Conservation (phyloP, 2,329 filamentous ascomycete genomes). For the Arachnomyces sp. region DNA sequence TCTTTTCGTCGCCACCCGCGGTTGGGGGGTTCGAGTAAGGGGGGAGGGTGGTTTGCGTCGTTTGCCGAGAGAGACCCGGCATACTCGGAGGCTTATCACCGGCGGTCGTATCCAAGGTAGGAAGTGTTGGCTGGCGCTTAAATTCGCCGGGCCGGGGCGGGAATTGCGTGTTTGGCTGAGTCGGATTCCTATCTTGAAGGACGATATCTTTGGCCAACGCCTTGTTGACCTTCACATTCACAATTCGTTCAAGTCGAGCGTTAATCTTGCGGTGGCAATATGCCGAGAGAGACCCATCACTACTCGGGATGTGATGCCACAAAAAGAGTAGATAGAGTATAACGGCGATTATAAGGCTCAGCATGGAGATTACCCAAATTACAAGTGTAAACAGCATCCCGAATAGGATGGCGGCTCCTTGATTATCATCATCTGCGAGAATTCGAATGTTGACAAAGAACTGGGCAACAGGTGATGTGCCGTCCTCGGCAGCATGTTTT, state of each 20-base stretch:
- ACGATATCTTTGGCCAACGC: constrained; percentile 70
- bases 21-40: constrained; percentile 56
- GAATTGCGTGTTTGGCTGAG: constrained; percentile 24
- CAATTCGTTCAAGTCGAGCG: constrained; percentile 72
- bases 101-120: constrained; percentile 41
- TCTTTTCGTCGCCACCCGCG: constrained; percentile 27
- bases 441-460: constrained; percentile 77
- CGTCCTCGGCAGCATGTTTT: constrained; percentile 43
- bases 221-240: constrained; percentile 79
- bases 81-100: constrained; percentile 49
- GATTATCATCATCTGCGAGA: constrained; percentile 64
- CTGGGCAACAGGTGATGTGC: constrained; percentile 59
- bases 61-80: constrained; percentile 53
- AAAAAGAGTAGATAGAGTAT: constrained; percentile 82
- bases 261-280: constrained; percentile 94
- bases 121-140: constrained; percentile 51
- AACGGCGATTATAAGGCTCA: constrained; percentile 65
- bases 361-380: constrained; percentile 75
- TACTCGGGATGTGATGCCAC: constrained; percentile 80
- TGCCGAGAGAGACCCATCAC: constrained; percentile 69
- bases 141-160: constrained; percentile 16
- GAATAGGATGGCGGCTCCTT: constrained; percentile 74
- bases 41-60: constrained; percentile 56
- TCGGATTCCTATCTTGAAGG: constrained; percentile 47
- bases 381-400: constrained; percentile 89